phyloP scores from a whole-genome alignment of 176 grass and related monocot genomes.

The Themeda triandra region DNA sequence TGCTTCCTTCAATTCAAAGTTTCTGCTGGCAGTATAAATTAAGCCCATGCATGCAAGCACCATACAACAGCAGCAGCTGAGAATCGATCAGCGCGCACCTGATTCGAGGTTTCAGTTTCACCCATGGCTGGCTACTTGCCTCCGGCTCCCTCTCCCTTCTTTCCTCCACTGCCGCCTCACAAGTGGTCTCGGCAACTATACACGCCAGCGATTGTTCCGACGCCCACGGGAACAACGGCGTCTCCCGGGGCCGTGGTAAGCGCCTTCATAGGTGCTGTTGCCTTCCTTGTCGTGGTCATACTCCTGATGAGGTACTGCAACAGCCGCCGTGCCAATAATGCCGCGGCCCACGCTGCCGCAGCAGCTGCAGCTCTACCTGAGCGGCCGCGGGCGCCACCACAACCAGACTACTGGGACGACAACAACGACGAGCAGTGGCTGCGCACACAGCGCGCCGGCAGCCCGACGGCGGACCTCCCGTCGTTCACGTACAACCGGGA shows the following conservation, averaged over 20 bases:
- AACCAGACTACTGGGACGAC: too few relatives aligned
- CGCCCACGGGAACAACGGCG: background rate
- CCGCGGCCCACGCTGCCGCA: background rate
- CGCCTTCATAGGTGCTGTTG: background rate
- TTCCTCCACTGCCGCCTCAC: background rate
- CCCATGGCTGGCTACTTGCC: background rate
- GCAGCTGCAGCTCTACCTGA: background rate
- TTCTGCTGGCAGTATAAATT: background rate
- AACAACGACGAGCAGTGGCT: background rate
- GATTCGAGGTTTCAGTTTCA: background rate
- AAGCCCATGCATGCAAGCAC: background rate
- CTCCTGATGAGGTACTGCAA: background rate
- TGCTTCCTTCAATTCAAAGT: background rate
- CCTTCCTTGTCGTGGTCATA: background rate
- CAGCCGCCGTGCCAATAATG: background rate
- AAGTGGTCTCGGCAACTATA: background rate
- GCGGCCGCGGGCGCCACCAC: background rate
- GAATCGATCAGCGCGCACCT: background rate
- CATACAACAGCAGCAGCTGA: background rate
- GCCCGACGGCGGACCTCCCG: background rate
- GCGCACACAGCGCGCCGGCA: too few relatives aligned
- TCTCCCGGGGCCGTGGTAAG: background rate
- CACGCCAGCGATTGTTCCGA: fast-evolving
- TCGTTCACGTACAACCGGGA: slow-evolving; percentile 26
- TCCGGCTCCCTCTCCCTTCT: background rate